These are phyloP conservation scores for Coemansia sp. DNA, from an alignment of 192 early-diverging fungal genomes.

Conservation along the genomic window DNA sequence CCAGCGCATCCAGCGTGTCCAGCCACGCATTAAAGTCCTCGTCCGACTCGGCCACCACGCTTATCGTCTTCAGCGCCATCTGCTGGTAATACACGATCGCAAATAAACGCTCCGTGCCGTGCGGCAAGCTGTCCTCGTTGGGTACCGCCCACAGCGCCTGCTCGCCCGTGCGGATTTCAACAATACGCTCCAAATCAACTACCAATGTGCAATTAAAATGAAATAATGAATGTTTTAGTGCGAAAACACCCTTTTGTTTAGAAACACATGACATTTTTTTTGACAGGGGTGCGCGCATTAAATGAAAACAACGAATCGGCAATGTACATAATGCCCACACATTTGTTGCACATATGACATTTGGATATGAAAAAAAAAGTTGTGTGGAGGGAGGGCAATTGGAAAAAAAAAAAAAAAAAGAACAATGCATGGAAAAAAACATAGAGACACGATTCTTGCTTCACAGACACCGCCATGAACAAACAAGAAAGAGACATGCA, in stretches of 20 bases:
- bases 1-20: conserved; percentile 29
- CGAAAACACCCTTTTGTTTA: no score
- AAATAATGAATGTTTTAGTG: no score
- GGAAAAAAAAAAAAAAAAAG: no score
- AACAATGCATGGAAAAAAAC: no score
- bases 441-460: no score
- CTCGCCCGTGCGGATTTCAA: conserved; percentile 45
- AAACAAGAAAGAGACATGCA: neutral
- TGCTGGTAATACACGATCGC: conserved; percentile 48
- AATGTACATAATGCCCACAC: no score
- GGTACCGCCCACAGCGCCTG: conserved; percentile 48
- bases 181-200: conserved; percentile 54
- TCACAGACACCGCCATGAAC: conserved; percentile 7
- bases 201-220: no score
- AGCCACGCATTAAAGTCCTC: conserved; percentile 42
- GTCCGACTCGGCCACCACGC: conserved; percentile 36
- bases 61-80: conserved; percentile 35
- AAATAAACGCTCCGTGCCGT: conserved; percentile 39
- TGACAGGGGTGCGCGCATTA: no score
- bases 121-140: conserved; percentile 36
- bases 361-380: no score
- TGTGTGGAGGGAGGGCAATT: no score
- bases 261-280: neutral
- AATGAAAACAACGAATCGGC: no score
- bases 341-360: no score